phyloP scores from a whole-genome alignment of 2,329 filamentous ascomycete species.

The Phyllosticta paracitricarpa region DNA sequence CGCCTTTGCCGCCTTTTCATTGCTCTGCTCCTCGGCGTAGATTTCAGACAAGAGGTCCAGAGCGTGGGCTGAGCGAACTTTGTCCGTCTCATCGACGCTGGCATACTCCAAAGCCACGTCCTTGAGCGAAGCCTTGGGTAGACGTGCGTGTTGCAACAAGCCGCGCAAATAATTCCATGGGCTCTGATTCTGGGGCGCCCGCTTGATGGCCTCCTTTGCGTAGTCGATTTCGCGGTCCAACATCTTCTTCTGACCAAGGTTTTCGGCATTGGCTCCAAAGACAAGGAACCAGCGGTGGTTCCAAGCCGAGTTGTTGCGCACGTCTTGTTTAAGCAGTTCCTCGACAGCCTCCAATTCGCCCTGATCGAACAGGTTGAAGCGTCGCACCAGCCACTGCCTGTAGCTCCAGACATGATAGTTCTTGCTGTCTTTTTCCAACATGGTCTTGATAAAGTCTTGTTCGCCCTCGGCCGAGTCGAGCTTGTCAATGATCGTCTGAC shows the following conservation, averaged over 20 bases:
- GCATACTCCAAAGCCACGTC: conserved; percentile 46
- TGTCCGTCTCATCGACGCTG: conserved; percentile 36
- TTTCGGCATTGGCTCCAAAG: conserved; percentile 49
- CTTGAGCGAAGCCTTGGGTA: conserved; percentile 40
- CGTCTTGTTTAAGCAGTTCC: conserved; percentile 63
- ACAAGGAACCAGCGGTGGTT: conserved; percentile 93
- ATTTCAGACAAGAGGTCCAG: conserved; percentile 65
- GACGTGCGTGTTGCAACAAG: conserved; percentile 56
- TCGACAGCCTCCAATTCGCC: conserved; percentile 64
- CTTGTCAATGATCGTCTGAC: conserved; percentile 47
- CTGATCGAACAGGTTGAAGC: conserved; percentile 46
- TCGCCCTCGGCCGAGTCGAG: conserved; percentile 56
- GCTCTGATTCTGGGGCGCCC: conserved; percentile 87
- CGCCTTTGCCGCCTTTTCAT: conserved; percentile 56
- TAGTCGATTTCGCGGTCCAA: conserved; percentile 61
- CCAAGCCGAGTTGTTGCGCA: conserved; percentile 96
- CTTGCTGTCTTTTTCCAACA: conserved; percentile 81
- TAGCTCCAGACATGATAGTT: conserved; percentile 99
- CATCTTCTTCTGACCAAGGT: conserved; percentile 39
- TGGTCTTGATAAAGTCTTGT: conserved; percentile 62
- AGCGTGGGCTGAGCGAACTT: conserved; percentile 51
- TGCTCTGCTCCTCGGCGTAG: conserved; percentile 45
- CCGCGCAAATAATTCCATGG: conserved; percentile 88
- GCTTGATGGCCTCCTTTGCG: conserved; percentile 57
- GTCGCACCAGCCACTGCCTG: conserved; percentile 65